phyloP scores from a whole-genome alignment of 2,329 filamentous ascomycete genomes.

The Paramyrothecium sp. region DNA sequence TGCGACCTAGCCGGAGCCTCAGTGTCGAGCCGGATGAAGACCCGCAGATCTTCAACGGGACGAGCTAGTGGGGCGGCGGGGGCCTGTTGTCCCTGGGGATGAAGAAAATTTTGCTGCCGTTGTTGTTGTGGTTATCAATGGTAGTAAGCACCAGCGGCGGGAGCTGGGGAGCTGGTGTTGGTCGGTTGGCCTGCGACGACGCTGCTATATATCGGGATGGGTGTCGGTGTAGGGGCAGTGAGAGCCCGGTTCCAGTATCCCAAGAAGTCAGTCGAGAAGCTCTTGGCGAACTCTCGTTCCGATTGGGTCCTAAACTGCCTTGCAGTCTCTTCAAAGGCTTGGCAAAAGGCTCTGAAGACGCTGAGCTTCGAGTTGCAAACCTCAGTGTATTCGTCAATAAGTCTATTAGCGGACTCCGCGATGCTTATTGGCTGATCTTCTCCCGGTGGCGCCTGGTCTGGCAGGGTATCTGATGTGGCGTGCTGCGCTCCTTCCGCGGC shows the following conservation, averaged over 20 bases:
- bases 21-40: slow-evolving; percentile 12
- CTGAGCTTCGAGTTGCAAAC: slow-evolving; percentile 8
- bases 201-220: slow-evolving; percentile 5
- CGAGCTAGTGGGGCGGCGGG: slow-evolving; percentile 5
- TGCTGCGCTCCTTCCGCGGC: slow-evolving; percentile 6
- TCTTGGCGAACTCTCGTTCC: slow-evolving; percentile 8
- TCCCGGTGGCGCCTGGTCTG: neutral
- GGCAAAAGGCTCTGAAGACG: slow-evolving; percentile 10
- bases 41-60: slow-evolving; percentile 8
- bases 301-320: slow-evolving; percentile 6
- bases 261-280: slow-evolving; percentile 9
- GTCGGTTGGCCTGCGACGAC: slow-evolving; percentile 1
- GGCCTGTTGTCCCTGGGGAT: slow-evolving; percentile 10
- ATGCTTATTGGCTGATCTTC: slow-evolving; percentile 5
- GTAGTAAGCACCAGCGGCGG: neutral
- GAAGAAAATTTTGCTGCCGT: slow-evolving; percentile 4
- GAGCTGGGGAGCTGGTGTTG: neutral
- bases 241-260: slow-evolving; percentile 9
- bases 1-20: slow-evolving; percentile 10
- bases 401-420: slow-evolving; percentile 4
- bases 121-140: slow-evolving; percentile 4
- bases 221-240: neutral
- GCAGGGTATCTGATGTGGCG: neutral
- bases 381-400: slow-evolving; percentile 3
- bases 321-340: slow-evolving; percentile 8